Evolutionary conservation across 768 basidiomycete genomes (phyloP), one percentile per base, ranked within the genome.

Genomic region (Scleroderma bovista): DNA sequence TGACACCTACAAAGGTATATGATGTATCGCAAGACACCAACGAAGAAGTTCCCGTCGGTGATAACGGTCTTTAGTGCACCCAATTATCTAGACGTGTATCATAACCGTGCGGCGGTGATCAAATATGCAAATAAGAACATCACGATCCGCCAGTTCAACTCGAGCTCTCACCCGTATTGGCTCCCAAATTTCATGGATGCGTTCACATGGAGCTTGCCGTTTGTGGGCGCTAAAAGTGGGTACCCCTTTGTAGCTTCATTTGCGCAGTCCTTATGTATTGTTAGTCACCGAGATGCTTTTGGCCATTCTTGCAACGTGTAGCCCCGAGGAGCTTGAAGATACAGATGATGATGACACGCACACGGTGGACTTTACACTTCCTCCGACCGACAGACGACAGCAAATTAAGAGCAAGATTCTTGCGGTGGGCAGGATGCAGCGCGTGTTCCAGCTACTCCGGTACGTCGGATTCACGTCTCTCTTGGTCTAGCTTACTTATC

Each of bases 61-160:
- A 97, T 98, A 70, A 98, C 95, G 33, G 91, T 99, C 56, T 99
- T 99, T 72, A 92, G 88, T 15, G 96, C 95, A 0, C 96, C 96
- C 13, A 95, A 97, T 64, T 98, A 97, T 64, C 83, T 97, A 56
- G 96, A 98, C 63, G 91, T 93, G 6, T 97, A 98, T 70, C 87
- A 92, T 66, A 99, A 99, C 66, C 90, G 94, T 46, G 96, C 87
- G 1, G 96, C 96, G 1, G 86, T 99, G 37, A 84, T 99, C 71
- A 97, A 97, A 69, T 98, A 98, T 60, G 92, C 88, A 49, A 93
- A 93, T 69, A 94, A 93, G 74, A 94, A 89, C 49, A 93, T 97
- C 71, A 97, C 93, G 39, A 96, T 97, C 54, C 77, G 93, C 56
- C 91, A 93, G 69, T 94, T 87, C 60, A 85, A 86, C 62, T 79